Base-by-base conservation (phyloP, 257 asterid genomes). In the Petunia axillaris region DNA sequence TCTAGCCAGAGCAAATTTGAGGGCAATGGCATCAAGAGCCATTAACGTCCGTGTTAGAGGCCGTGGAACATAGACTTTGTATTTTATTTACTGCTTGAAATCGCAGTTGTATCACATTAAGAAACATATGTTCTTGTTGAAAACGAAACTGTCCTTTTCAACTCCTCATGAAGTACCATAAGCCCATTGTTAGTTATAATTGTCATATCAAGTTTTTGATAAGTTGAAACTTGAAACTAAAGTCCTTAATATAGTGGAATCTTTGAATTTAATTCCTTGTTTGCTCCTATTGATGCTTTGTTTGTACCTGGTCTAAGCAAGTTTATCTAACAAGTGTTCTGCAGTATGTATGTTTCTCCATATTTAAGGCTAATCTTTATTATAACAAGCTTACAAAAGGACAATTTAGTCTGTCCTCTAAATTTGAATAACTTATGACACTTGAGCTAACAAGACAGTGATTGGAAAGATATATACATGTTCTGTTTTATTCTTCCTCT, bases 11-110 rank as follows among this genome's bases (percentile, higher is more conserved):
- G 97, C 89, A 59, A 95, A 93, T 82, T 88, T 93, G 89, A 84
- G 98, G 87, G 97, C 98, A 8, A 92, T 95, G 97, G 97, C 98
- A 6, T 87, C 98, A 6, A 82, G 98, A 78, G 98, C 97, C 75
- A 59, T 83, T 64, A 85, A 52, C 16, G 53, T 64, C 37, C 83
- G 87, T 8, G 68, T 36, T 65, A 82, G 88, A 79, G 59, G 87
- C 59, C 78, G 83, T 38, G 43, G 65, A 40, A 50, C 76, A 64
- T 79, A 64, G 38, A 41, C n/a, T 40, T 53, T 25, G 62, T 64
- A 37, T 36, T 1, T 3, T 68, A 3, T 44, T 68, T 46, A 8
- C n/a, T 6, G 46, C 59, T 46, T 46, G 58, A 41, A 46, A 40
- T 15, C 41, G 53, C 36, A 13, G 14, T 40, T 6, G 53, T 40